Base-by-base conservation (phyloP, 768 basidiomycete species). In the Chiua virens region DNA sequence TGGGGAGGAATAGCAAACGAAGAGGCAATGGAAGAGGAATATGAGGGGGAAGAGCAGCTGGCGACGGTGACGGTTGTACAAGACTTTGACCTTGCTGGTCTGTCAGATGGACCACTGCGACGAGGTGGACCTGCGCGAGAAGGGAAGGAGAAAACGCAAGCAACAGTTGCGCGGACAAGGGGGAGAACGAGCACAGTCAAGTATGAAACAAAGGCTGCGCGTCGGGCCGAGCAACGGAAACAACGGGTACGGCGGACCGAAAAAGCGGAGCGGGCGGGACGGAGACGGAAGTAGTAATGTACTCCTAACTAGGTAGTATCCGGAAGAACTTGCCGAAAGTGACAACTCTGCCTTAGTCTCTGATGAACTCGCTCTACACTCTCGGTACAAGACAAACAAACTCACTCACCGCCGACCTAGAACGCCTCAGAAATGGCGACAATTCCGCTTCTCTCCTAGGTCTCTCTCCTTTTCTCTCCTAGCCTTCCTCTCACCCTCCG, bases 281-380 rank as follows among this genome's bases (percentile, higher is more conserved):
- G 85, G 23, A 87, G 79, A 62, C 74, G 79, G 56, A 81, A 73
- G 63, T 45, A 47, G 53, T 49, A 39, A 38, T n/a, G 8, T 15
- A 15, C 5, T 34, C 34, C 17, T 17, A 17, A 14, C 9, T 40
- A 39, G 32, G 10, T n/a, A 34, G 34, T 44, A 45, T 4, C 42
- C 54, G 55, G 53, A 3, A 21, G 35, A 32, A 42, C 49, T 47
- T 55, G 55, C 59, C 55, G 64, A 15, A 34, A 34, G 34, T 34
- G n/a, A n/a, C n/a, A 8, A 34, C 34, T 18, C 42, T 49, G 35
- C 32, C 48, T 25, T 48, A 39, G 40, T 45, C 55, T n/a, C 50
- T 66, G 35, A 98, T 98, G 95, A 96, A 98, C 72, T 94, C 92
- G 32, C 79, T 98, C 15, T 98, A 97, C 73, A 93, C 92, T 0